Evolutionary conservation across 805 yeast genomes (phyloP), one percentile per base, ranked within the genome.

Genomic region (Kockiozyma suomiensis): DNA sequence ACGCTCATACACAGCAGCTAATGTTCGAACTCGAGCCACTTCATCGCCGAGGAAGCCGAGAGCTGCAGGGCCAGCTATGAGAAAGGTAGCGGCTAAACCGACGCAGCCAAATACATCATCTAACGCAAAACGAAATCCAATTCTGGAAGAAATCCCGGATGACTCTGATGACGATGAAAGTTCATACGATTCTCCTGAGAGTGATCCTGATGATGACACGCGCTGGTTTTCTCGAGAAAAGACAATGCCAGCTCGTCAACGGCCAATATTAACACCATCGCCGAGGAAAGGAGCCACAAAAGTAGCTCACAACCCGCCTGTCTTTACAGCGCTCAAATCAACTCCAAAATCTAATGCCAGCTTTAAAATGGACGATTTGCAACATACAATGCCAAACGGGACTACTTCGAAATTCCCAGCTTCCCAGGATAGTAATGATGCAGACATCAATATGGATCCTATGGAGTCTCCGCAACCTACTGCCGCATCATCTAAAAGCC

Each of bases 261-360:
- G 53, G 8, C 17, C 32, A 19, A 49, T 49, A 10, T 10, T 38
- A 19, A 54, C 53, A 1, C 56, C 62, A 3, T 54, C 62, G 19
- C 62, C 58, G 21, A 41, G 30, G 37, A 54, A 50, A 23, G 28
- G 28, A 12, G 48, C 23, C 15, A 21, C 53, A 12, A 35, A 19
- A 23, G 28, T 10, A 7, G 25, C 43, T 17, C 48, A n/a, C n/a
- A n/a, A n/a, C n/a, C n/a, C 40, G 5, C 40, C 48, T 37, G 56
- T 49, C 26, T 25, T 56, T 10, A 53, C 54, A 2, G 23, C 28
- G 19, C 41, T 59, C 41, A 41, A 50, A 5, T 10, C 42, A 25
- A 65, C 63, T 12, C 61, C 71, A 10, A 73, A 73, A n/a, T 68
- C 70, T 52, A 30, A 43, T 28, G 72, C 73, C 30, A 66, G 69